Evolutionary conservation across 495 filamentous ascomycete genomes (phyloP).

Genomic region (Bombardia bombarda): DNA sequence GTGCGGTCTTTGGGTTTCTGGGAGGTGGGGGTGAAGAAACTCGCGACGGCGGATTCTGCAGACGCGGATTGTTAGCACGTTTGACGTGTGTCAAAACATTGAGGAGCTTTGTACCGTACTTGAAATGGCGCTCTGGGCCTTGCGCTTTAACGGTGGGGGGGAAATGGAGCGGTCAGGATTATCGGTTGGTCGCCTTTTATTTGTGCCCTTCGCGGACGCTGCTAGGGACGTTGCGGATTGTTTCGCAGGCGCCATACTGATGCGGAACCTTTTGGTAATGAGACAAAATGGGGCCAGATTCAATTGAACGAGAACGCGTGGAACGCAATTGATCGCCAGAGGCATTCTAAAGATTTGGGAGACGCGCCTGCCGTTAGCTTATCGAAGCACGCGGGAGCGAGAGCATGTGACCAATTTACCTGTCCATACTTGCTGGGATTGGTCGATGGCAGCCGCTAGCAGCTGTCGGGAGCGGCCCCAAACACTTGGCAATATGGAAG

Average conservation of each 20-base stretch:
- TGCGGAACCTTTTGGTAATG: too few relatives aligned
- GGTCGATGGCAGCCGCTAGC: too few relatives aligned
- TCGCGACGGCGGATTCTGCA: slow-evolving; percentile 60
- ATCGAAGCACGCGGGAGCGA: slow-evolving; percentile 9
- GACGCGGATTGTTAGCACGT: not conserved
- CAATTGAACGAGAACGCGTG: too few relatives aligned
- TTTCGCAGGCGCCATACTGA: slow-evolving; percentile 4
- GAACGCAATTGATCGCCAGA: not conserved
- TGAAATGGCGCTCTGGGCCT: slow-evolving; percentile 64
- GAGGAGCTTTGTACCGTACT: slow-evolving; percentile 45
- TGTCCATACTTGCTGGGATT: too few relatives aligned
- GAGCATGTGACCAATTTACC: slow-evolving; percentile 8
- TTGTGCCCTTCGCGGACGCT: too few relatives aligned
- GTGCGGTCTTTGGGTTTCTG: slow-evolving; percentile 75
- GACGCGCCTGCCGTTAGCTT: too few relatives aligned
- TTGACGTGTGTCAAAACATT: too few relatives aligned
- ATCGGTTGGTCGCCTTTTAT: slow-evolving; percentile 15
- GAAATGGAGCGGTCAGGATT: slow-evolving; percentile 37
- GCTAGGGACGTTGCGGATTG: too few relatives aligned
- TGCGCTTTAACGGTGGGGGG: slow-evolving; percentile 52
- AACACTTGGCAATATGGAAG: too few relatives aligned
- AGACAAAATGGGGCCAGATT: too few relatives aligned
- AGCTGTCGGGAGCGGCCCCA: not conserved
- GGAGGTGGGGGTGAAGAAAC: slow-evolving; percentile 83
- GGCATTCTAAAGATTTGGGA: too few relatives aligned